Evolutionary conservation across 768 basidiomycete genomes (phyloP), one percentile per base, ranked within the genome.

Genomic region (Hericium erinaceus): DNA sequence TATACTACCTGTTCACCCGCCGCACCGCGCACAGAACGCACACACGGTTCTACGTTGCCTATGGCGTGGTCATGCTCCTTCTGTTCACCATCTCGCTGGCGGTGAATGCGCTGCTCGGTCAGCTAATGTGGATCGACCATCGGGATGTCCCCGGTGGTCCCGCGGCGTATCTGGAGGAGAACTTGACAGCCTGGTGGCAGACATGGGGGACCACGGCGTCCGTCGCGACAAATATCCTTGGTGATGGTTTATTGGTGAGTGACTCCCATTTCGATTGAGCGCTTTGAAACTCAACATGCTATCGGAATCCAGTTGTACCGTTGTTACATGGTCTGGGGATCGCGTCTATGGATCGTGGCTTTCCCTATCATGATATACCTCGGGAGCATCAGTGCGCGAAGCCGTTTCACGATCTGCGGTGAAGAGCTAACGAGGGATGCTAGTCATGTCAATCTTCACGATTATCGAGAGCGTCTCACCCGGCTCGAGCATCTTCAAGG

Each of bases 371-470:
- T 65, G 2, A 54, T 65, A 4, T 70, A 66, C 58, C 26, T 68
- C 4, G 63, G 58, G 0, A 62, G 68, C 15, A 55, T 62, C 22
- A 59, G 69, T 69, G 49, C 33, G 60, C 39, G 9, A 22, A 16
- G n/a, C 16, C 48, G 4, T 18, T 12, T 58, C 39, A 24, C 37
- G 7, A 53, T 22, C 39, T 13, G 10, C 26, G 7, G 6, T 6
- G 2, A 15, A 4, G 50, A 9, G 6, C 24, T 33, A 7, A 20
- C 13, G n/a, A 28, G 9, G 15, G 39, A 15, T 12, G 6, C 33
- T 40, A 78, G 77, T 70, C 6, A 60, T 76, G 58, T 70, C 71
- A n/a, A 70, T 78, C 62, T 69, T 74, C 16, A 66, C 72, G 24
- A 66, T 78, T n/a, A 68, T 74, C 49, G 56, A 69, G 44, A 68